Base-by-base conservation (phyloP, 768 basidiomycete genomes). In the Calvatia gigantea region DNA sequence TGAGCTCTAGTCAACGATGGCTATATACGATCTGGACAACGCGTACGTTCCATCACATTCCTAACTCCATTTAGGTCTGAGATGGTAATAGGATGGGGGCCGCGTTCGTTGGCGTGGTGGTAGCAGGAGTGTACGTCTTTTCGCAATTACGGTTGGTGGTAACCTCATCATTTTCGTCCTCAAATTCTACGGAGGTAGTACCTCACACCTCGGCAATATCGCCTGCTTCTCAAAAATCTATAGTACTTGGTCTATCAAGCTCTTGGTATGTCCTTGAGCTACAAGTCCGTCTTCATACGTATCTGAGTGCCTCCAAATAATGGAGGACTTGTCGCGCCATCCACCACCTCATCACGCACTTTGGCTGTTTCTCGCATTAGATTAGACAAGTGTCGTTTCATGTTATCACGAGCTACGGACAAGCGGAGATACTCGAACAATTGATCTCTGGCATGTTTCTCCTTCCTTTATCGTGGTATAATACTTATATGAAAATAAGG, bases 281-380 rank as follows among this genome's bases (percentile, higher is more conserved):
- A 15, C 9, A 2, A 12, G 4, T 42, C 25, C 2, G 25, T 27
- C 4, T 6, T n/a, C 28, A n/a, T n/a, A n/a, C n/a, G 12, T 11
- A 8, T 14, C 43, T 6, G 17, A 23, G 21, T 15, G 27, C 27
- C 9, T 54, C 7, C 50, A 28, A 33, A 9, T 6, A 47, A 85
- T 83, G 84, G 84, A 23, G 69, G 64, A 25, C 68, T 69, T 7
- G 78, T 80, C 5, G 73, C 83, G 68, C 0, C 72, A 1, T 77
- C 58, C 83, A 85, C 60, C 70, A 65, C 1, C 63, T 84, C 27
- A 81, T 85, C 56, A 74, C 78, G 0, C 81, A 85, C 57, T 72
- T 75, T 2, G 64, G 83, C 76, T 62, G 48, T 70, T 61, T 1
- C 17, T 11, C 4, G n/a, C n/a, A n/a, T 45, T 55, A 39, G 11